Percentiles rank a stretch among this genome's conserved stretches.
phyloP scores from a whole-genome alignment of 768 basidiomycete genomes.

The Roridomyces roridus region DNA sequence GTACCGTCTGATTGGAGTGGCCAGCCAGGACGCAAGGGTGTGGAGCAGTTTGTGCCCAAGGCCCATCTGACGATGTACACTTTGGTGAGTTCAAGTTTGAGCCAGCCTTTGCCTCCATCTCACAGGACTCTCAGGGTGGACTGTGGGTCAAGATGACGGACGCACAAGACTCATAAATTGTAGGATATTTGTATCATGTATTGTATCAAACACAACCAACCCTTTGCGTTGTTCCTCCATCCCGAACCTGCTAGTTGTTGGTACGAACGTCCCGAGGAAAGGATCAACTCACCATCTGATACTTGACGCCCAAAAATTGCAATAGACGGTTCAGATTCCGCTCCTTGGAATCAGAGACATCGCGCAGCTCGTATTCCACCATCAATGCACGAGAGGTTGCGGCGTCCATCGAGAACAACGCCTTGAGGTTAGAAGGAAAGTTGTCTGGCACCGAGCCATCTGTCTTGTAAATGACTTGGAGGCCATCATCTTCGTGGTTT shows the following conservation, averaged over 20 bases:
- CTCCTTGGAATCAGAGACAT: slow-evolving; percentile 35
- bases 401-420: slow-evolving; percentile 55
- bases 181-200: no score
- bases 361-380: slow-evolving; percentile 37
- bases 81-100: neutral
- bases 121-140: neutral
- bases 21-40: slow-evolving; percentile 32
- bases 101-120: no score
- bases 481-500: slow-evolving; percentile 42
- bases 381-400: slow-evolving; percentile 33
- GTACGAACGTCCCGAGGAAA: neutral
- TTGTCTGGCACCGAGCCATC: slow-evolving; percentile 52
- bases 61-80: slow-evolving; percentile 45
- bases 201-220: slow-evolving; percentile 7
- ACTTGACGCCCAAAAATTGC: slow-evolving; percentile 40
- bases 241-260: no score
- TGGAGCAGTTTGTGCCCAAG: slow-evolving; percentile 37
- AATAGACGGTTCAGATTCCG: slow-evolving; percentile 44
- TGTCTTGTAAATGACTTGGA: slow-evolving; percentile 54
- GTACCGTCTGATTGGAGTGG: slow-evolving; percentile 41
- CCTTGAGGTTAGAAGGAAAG: slow-evolving; percentile 59
- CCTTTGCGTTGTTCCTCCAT: slow-evolving; percentile 12
- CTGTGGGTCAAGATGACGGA: slow-evolving; percentile 4
- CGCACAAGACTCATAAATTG: neutral
- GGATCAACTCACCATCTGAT: slow-evolving; percentile 40